phyloP scores from a whole-genome alignment of 345 rosid species.

The Trapa bicornis region DNA sequence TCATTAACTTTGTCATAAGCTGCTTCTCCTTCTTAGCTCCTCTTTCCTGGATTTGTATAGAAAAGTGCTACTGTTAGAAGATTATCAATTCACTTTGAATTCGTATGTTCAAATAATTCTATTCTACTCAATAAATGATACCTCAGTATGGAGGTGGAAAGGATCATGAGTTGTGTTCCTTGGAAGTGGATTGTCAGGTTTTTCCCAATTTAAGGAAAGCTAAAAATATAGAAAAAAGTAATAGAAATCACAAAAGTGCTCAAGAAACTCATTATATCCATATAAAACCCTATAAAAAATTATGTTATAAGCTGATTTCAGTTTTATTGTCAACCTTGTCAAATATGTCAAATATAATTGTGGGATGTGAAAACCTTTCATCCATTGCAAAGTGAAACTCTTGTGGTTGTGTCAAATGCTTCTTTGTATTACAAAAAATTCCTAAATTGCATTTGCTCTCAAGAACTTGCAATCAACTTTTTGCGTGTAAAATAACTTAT shows the following conservation, averaged over 20 bases:
- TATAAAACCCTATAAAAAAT: neutral
- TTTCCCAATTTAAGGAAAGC: conserved; percentile 79
- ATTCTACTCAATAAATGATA: conserved; percentile 5
- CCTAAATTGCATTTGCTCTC: conserved; percentile 94
- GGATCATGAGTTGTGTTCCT: conserved; percentile 79
- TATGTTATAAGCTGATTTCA: neutral
- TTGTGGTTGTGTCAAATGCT: conserved; percentile 61
- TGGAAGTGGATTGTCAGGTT: conserved; percentile 43
- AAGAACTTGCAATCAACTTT: conserved; percentile 47
- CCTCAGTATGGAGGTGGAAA: conserved; percentile 84
- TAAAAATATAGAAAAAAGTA: conserved; percentile 12
- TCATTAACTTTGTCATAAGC: conserved; percentile 41
- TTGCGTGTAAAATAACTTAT: neutral
- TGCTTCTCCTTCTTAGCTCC: conserved; percentile 76
- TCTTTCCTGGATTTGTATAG: conserved; percentile 51
- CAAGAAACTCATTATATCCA: neutral
- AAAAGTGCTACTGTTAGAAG: neutral
- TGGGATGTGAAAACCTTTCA: conserved; percentile 66
- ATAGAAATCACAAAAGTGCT: neutral
- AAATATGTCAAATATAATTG: conserved; percentile 51
- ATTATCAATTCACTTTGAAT: neutral
- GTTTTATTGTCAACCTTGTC: conserved; percentile 44
- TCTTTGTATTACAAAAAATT: conserved; percentile 60
- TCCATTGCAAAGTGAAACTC: conserved; percentile 84
- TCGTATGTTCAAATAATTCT: neutral